Percentiles rank a stretch among this genome's conserved stretches.
These are phyloP conservation scores for Gamsiella multidivaricata DNA, from an alignment of 192 early-diverging fungal species.

Conservation along the genomic window DNA sequence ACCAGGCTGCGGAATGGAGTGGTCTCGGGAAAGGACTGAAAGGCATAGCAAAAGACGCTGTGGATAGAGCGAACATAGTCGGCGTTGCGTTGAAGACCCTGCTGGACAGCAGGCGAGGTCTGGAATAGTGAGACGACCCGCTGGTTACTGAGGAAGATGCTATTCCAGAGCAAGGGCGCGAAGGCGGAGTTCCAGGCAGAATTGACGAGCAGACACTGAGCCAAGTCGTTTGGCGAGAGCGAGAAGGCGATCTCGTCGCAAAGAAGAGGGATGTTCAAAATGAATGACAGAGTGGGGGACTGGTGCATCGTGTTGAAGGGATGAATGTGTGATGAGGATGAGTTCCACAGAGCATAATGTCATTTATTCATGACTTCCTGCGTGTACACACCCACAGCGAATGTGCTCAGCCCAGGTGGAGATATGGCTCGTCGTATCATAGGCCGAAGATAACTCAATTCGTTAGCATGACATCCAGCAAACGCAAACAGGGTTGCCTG, in stretches of 20 bases:
- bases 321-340: too few relatives aligned
- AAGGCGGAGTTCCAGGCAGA: constrained; percentile 12
- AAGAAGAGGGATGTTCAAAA: constrained; percentile 19
- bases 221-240: background rate
- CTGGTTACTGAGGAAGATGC: background rate
- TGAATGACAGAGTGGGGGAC: background rate
- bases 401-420: too few relatives aligned
- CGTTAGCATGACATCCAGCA: too few relatives aligned
- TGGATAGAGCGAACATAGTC: constrained; percentile 7
- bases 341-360: too few relatives aligned
- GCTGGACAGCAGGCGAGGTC: background rate
- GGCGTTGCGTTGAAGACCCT: constrained; percentile 11
- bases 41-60: constrained; percentile 10
- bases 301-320: background rate
- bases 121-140: constrained; percentile 11
- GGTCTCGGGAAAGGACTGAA: constrained; percentile 1
- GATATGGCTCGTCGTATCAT: too few relatives aligned
- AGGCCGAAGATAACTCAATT: too few relatives aligned
- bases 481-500: too few relatives aligned
- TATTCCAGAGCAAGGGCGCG: constrained; percentile 13
- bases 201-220: background rate
- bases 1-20: constrained; percentile 2
- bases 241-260: constrained; percentile 19
- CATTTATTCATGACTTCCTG: too few relatives aligned
- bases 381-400: too few relatives aligned